Percentiles rank a stretch among this genome's conserved stretches.
These are phyloP conservation scores for Xylariaceae sp. DNA, from an alignment of 2,329 filamentous ascomycete genomes.

Conservation along the genomic window DNA sequence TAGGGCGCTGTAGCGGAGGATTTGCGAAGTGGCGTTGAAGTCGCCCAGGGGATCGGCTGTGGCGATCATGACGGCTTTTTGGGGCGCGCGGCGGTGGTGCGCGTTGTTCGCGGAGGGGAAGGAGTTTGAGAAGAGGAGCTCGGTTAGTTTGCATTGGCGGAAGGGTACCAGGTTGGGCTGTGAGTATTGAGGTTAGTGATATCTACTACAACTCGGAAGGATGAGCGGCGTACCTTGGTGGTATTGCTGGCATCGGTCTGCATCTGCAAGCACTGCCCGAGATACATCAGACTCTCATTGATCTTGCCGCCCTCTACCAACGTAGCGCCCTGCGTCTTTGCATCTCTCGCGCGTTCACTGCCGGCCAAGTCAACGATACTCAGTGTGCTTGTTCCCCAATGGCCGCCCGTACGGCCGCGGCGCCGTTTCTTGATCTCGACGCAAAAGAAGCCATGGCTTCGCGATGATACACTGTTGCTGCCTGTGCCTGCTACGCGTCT, in stretches of 20 bases:
- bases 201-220: not conserved
- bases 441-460: constrained; percentile 95
- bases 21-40: constrained; percentile 95
- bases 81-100: constrained; percentile 60
- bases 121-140: constrained; percentile 83
- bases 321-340: constrained; percentile 90
- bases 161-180: constrained; percentile 74
- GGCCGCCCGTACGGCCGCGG: constrained; percentile 46
- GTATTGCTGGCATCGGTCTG: constrained; percentile 76
- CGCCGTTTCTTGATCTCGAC: constrained; percentile 86
- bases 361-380: constrained; percentile 92
- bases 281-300: constrained; percentile 97
- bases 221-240: constrained; percentile 58
- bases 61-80: constrained; percentile 93
- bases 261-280: constrained; percentile 95
- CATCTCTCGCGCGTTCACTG: constrained; percentile 87
- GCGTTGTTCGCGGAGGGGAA: constrained; percentile 62
- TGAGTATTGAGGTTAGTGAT: constrained; percentile 11
- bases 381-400: constrained; percentile 75
- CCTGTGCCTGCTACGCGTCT: constrained; percentile 85
- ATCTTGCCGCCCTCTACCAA: constrained; percentile 96
- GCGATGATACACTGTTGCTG: constrained; percentile 87
- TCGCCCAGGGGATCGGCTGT: constrained; percentile 91
- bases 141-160: constrained; percentile 81
- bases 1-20: constrained; percentile 88